These are phyloP conservation scores for Aspergillus sp. DNA, from an alignment of 2,329 filamentous ascomycete genomes.

Conservation along the genomic window DNA sequence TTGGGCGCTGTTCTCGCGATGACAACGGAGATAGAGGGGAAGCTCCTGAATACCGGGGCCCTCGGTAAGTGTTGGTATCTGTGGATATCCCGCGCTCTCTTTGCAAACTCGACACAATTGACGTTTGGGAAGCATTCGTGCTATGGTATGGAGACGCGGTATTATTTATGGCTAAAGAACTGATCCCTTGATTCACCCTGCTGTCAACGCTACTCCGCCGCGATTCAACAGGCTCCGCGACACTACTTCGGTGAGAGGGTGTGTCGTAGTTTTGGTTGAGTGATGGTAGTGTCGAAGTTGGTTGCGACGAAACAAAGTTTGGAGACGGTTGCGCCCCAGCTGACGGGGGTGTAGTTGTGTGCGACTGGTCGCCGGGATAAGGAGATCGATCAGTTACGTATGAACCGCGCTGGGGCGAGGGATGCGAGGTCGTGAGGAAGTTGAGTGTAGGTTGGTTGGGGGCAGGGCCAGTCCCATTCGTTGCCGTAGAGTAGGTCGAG, in stretches of 20 bases:
- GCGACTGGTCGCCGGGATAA: conserved; percentile 41
- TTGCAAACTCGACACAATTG: conserved; percentile 45
- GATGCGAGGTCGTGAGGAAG: conserved; percentile 46
- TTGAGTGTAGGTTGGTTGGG: conserved; percentile 43
- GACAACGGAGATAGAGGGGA: conserved; percentile 44
- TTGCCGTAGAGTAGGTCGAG: conserved; percentile 50
- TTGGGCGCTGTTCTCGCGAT: conserved; percentile 42
- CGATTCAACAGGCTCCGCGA: conserved; percentile 45
- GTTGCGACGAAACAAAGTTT: conserved; percentile 38
- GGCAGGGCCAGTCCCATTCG: conserved; percentile 38
- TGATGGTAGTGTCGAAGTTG: conserved; percentile 52
- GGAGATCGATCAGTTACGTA: conserved; percentile 43
- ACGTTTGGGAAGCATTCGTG: conserved; percentile 47
- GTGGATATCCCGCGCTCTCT: conserved; percentile 43
- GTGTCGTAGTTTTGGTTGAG: conserved; percentile 61
- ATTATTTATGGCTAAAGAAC: conserved; percentile 49
- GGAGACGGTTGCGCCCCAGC: conserved; percentile 41
- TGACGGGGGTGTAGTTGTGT: conserved; percentile 34
- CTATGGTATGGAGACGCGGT: conserved; percentile 49
- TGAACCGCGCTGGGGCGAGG: conserved; percentile 44
- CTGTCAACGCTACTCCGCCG: conserved; percentile 52
- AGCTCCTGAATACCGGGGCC: conserved; percentile 41
- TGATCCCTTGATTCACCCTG: conserved; percentile 51
- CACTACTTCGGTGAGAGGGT: conserved; percentile 44
- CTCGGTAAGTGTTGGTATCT: conserved; percentile 40